Evolutionary conservation across 2,329 filamentous ascomycete genomes (phyloP), one percentile per base, ranked within the genome.

Genomic region (Paraphaeosphaeria sporulosa): DNA sequence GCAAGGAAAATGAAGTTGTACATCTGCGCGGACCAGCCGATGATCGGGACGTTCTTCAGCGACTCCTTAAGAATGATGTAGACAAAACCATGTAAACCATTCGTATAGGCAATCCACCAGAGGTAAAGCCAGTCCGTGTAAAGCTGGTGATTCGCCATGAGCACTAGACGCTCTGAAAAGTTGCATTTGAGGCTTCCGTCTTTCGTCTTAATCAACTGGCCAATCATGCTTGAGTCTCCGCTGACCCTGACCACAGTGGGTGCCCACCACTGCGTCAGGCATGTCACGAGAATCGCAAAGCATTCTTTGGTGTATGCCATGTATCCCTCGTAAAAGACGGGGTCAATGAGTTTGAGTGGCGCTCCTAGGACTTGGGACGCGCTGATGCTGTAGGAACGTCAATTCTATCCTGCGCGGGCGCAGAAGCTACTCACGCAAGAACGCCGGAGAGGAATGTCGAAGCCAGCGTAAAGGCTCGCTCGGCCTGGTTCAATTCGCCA

Each of bases 81-180:
- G 71, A 96, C 85, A 73, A 93, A 90, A 12, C 93, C 93, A 70
- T 95, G 91, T 87, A 93, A 92, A 55, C 86, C 85, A 59, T 90
- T 91, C 27, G 91, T 92, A 71, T 96, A 96, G n/a, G 89, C 91
- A 27, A 93, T 89, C 93, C 93, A 96, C 93, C 93, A 96, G 8
- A 96, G 85, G 74, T 96, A 96, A 9, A 96, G 79, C 93, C 92
- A 96, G 79, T 96, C 92, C 9, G 92, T 94, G 74, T 96, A 96
- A 55, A 96, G 89, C 86, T 80, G 92, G 73, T 96, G 93, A 74
- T 96, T 96, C 27, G 93, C 92, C 76, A 96, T 91, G 79, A 96
- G 81, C 27, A 96, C 85, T 72, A 96, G 81, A 51, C 93, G 86
- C 72, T 95, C 89, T 0, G 93, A 92, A 65, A 96, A 96, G 65